Percentiles rank a stretch among this genome's conserved stretches.
Evolutionary conservation across 2,329 filamentous ascomycete species (phyloP).

Genomic region (Parascedosporium putredinis): DNA sequence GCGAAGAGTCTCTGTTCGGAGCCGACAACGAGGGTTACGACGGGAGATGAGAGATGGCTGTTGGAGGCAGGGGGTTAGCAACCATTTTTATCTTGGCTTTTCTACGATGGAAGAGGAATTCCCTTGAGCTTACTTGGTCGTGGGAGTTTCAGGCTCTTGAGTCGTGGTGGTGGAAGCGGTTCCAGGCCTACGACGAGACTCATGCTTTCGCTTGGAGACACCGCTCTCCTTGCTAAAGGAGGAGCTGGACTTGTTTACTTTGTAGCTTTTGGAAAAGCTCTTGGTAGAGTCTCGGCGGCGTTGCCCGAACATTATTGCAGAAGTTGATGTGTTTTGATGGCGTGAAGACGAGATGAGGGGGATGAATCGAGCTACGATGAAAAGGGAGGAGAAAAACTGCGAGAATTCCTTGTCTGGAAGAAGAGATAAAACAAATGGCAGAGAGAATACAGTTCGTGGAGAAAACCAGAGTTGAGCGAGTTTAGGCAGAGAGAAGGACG

Average conservation of each 20-base stretch:
- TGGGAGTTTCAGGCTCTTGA: slow-evolving; percentile 7
- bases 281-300: slow-evolving; percentile 6
- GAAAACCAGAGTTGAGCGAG: not conserved
- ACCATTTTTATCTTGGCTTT: not conserved
- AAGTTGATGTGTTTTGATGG: too few relatives aligned
- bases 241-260: slow-evolving; percentile 8
- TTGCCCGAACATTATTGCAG: slow-evolving; percentile 3
- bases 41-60: slow-evolving; percentile 45
- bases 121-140: slow-evolving; percentile 5
- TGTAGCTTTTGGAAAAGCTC: slow-evolving; percentile 8
- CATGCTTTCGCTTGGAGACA: slow-evolving; percentile 6
- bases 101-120: too few relatives aligned
- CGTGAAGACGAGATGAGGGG: too few relatives aligned
- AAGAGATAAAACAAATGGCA: not conserved
- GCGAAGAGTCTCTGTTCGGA: slow-evolving; percentile 82
- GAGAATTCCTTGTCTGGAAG: too few relatives aligned
- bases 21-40: slow-evolving; percentile 73
- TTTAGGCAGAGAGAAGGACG: not conserved
- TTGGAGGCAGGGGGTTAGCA: slow-evolving; percentile 24
- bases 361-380: not conserved
- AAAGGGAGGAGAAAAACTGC: too few relatives aligned
- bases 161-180: slow-evolving; percentile 3
- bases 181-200: slow-evolving; percentile 5
- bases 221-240: slow-evolving; percentile 8
- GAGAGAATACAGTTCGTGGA: not conserved